Conservation (phyloP, 495 filamentous ascomycete genomes). For the Xylaria curta region DNA sequence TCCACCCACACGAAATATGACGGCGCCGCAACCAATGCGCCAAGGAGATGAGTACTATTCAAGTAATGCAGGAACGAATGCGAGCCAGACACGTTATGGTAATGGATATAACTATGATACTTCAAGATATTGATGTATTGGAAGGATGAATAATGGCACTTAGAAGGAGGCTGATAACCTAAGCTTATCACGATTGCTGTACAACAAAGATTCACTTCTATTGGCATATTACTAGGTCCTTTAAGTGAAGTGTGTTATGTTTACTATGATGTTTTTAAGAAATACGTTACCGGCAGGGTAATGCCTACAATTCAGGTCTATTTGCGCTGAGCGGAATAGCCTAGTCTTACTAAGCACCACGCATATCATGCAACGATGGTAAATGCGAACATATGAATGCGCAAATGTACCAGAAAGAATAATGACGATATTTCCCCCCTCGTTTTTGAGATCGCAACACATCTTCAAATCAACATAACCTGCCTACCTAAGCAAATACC, state of each 20-base stretch:
- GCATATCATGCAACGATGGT: no score
- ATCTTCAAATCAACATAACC: not conserved
- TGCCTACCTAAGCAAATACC: no score
- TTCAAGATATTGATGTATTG: conserved; percentile 36
- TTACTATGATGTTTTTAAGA: not conserved
- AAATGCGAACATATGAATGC: no score
- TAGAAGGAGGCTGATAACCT: not conserved
- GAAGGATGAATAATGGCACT: not conserved
- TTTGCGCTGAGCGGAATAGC: no score
- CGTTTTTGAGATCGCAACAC: no score
- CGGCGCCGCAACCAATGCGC: conserved; percentile 51
- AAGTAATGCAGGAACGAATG: conserved; percentile 34
- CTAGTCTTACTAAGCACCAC: no score
- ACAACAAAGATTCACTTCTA: conserved; percentile 12
- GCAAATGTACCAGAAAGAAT: not conserved
- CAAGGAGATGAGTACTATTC: conserved; percentile 34
- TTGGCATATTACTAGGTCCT: not conserved
- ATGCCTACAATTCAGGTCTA: not conserved
- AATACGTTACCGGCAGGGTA: not conserved
- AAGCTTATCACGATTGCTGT: conserved; percentile 4
- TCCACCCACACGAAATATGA: conserved; percentile 57
- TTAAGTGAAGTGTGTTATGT: not conserved
- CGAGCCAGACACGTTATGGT: conserved; percentile 28
- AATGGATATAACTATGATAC: conserved; percentile 45
- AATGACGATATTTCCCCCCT: not conserved